A percentile compares a stretch with the other conserved stretches of the same genome.
Conservation (phyloP, 176 grass and related monocot species). For the Tillandsia leiboldiana region DNA sequence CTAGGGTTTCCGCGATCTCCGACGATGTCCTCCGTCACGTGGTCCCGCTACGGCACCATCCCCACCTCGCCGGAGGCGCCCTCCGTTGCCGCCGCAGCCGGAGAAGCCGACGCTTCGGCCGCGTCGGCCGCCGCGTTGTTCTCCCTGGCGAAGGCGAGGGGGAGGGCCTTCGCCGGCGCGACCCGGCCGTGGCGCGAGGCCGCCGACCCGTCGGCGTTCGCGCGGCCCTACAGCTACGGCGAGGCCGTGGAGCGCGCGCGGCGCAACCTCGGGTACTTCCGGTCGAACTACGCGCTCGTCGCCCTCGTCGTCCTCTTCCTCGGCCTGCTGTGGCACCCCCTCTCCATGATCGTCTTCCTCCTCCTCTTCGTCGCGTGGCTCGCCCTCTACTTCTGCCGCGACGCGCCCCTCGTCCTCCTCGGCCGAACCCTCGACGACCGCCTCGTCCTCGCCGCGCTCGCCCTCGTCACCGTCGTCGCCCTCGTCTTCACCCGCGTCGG, state of each 20-base stretch:
- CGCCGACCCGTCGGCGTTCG: constrained; percentile 47
- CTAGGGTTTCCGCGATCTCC: constrained; percentile 9
- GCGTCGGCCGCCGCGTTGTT: constrained; percentile 45
- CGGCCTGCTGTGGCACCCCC: constrained; percentile 59
- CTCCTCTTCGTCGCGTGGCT: constrained; percentile 63
- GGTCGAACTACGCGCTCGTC: constrained; percentile 67
- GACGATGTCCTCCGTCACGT: constrained; percentile 24
- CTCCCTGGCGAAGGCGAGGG: constrained; percentile 45
- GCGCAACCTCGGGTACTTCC: constrained; percentile 87
- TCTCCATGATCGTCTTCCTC: constrained; percentile 65
- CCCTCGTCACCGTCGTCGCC: constrained; percentile 46
- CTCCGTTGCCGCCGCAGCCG: constrained; percentile 10
- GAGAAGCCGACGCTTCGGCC: constrained; percentile 12
- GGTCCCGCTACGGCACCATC: constrained; percentile 49
- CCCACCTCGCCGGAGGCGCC: constrained; percentile 22
- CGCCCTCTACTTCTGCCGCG: constrained; percentile 60
- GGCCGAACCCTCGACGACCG: constrained; percentile 60
- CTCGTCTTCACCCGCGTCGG: constrained; percentile 64
- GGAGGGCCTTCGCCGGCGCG: constrained; percentile 37
- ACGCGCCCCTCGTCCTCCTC: constrained; percentile 38
- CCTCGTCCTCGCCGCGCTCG: constrained; percentile 53
- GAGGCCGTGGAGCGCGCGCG: constrained; percentile 50
- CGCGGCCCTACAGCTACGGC: constrained; percentile 52
- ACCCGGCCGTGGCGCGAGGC: constrained; percentile 70
- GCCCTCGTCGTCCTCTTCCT: constrained; percentile 49